Evolutionary conservation across 2,329 filamentous ascomycete genomes (phyloP).

Genomic region (Colletotrichum sp.): DNA sequence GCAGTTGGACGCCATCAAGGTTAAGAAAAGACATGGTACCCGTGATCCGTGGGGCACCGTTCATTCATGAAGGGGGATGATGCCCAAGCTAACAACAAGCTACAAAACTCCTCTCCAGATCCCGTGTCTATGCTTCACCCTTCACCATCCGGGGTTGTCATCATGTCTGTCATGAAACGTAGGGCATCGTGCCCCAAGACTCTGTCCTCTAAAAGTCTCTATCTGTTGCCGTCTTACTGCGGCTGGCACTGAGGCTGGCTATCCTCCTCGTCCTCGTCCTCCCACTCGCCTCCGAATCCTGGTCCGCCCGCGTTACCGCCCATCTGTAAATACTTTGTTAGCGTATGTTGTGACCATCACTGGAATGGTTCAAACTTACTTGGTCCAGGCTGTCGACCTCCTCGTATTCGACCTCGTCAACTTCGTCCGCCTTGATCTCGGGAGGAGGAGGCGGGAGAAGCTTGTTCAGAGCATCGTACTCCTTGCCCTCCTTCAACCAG

Average conservation of each 20-base stretch:
- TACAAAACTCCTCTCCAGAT: conserved; percentile 19
- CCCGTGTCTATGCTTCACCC: conserved; percentile 17
- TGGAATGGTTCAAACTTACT: conserved; percentile 42
- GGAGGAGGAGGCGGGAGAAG: conserved; percentile 71
- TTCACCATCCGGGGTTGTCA: conserved; percentile 12
- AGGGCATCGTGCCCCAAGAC: conserved; percentile 12
- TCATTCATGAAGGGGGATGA: conserved; percentile 20
- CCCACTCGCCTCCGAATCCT: conserved; percentile 68
- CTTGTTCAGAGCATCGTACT: conserved; percentile 72
- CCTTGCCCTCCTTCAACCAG: conserved; percentile 76
- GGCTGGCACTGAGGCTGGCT: conserved; percentile 73
- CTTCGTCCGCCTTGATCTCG: conserved; percentile 70
- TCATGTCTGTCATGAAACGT: conserved; percentile 18
- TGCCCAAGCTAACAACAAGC: conserved; percentile 17
- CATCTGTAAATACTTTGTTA: conserved; percentile 54
- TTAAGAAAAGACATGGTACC: conserved; percentile 8
- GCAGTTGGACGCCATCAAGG: background rate
- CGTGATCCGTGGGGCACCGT: conserved; percentile 4
- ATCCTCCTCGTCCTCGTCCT: conserved; percentile 73
- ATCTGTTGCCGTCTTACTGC: conserved; percentile 54
- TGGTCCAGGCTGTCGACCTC: conserved; percentile 83
- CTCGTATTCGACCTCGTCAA: conserved; percentile 89
- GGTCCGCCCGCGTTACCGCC: conserved; percentile 74
- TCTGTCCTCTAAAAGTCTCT: conserved; percentile 14
- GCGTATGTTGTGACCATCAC: background rate